phyloP scores from a whole-genome alignment of 2,329 filamentous ascomycete species.

The Lachnellula hyalina region DNA sequence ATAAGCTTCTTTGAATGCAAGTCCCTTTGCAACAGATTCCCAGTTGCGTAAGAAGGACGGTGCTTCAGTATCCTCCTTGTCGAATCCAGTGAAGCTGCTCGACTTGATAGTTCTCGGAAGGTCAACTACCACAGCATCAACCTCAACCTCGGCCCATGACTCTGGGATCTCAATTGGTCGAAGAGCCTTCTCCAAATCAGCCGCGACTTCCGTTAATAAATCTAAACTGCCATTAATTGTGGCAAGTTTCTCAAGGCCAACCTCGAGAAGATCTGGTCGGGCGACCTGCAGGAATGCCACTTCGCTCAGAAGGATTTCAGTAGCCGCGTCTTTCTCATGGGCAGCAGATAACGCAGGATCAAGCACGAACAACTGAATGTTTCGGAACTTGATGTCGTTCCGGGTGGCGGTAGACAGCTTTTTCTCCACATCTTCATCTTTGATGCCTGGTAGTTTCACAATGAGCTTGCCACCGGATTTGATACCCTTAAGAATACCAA shows the following conservation, averaged over 20 bases:
- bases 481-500: slow-evolving; percentile 67
- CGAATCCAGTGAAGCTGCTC: slow-evolving; percentile 78
- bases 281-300: slow-evolving; percentile 78
- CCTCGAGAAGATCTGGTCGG: slow-evolving; percentile 57
- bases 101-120: slow-evolving; percentile 62
- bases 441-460: slow-evolving; percentile 70
- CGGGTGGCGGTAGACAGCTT: slow-evolving; percentile 66
- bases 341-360: slow-evolving; percentile 65
- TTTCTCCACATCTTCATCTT: slow-evolving; percentile 87
- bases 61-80: slow-evolving; percentile 68
- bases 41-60: slow-evolving; percentile 66
- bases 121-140: slow-evolving; percentile 46
- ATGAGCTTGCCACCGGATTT: slow-evolving; percentile 69
- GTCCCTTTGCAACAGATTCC: slow-evolving; percentile 78
- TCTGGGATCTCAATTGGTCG: slow-evolving; percentile 70
- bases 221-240: slow-evolving; percentile 48
- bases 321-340: slow-evolving; percentile 56
- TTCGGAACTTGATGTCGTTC: slow-evolving; percentile 65
- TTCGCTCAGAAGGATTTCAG: slow-evolving; percentile 66
- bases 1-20: slow-evolving; percentile 93
- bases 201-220: slow-evolving; percentile 50
- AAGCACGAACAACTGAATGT: slow-evolving; percentile 66
- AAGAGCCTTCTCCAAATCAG: slow-evolving; percentile 65
- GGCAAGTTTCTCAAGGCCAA: slow-evolving; percentile 62
- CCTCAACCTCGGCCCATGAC: slow-evolving; percentile 69